Evolutionary conservation across 2,329 filamentous ascomycete genomes (phyloP).

Genomic region (Aplosporella prunicola): DNA sequence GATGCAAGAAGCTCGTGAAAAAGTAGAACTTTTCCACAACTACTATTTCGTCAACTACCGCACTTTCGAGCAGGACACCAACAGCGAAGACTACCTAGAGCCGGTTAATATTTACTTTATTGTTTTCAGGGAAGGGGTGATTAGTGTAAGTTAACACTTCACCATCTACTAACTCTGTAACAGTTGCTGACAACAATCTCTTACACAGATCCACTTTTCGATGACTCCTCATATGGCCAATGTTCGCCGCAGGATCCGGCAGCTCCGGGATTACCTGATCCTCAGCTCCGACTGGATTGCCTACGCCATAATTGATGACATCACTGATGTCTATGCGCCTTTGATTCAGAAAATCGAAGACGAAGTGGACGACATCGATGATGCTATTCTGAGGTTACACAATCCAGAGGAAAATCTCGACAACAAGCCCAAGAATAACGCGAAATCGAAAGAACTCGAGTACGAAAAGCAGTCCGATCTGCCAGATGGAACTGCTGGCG

Average conservation of each 20-base stretch:
- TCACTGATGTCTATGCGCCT: slow-evolving; percentile 91
- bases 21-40: slow-evolving; percentile 92
- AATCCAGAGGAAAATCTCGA: slow-evolving; percentile 44
- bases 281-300: slow-evolving; percentile 96
- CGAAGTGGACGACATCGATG: slow-evolving; percentile 95
- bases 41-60: slow-evolving; percentile 99
- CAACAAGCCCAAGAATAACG: slow-evolving; percentile 18
- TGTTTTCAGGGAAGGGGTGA: slow-evolving; percentile 88
- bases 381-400: slow-evolving; percentile 77
- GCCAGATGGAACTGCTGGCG: slow-evolving; percentile 35
- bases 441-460: slow-evolving; percentile 17
- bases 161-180: background rate
- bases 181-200: background rate
- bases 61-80: slow-evolving; percentile 89
- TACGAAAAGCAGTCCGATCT: slow-evolving; percentile 23
- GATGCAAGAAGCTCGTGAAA: slow-evolving; percentile 93
- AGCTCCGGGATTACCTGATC: slow-evolving; percentile 87
- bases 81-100: slow-evolving; percentile 82
- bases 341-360: slow-evolving; percentile 89
- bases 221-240: slow-evolving; percentile 93
- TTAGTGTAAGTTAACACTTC: slow-evolving; percentile 46
- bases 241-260: slow-evolving; percentile 83
- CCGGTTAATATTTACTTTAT: slow-evolving; percentile 97
- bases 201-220: slow-evolving; percentile 71
- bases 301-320: slow-evolving; percentile 95